Conservation (phyloP, 2,329 filamentous ascomycete species). For the Colletotrichum cuscutae region DNA sequence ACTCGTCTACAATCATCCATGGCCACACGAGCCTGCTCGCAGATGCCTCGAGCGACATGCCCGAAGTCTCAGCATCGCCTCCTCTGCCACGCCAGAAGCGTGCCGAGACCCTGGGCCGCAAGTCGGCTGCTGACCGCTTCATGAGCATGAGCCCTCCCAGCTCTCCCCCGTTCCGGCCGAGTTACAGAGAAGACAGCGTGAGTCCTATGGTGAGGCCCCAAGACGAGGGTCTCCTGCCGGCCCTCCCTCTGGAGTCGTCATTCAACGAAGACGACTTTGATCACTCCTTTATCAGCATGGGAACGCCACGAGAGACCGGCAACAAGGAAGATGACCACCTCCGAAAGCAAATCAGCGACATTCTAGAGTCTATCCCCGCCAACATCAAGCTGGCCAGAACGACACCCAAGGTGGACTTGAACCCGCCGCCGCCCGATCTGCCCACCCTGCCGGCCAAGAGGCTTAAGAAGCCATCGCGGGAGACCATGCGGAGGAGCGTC, state of each 20-base stretch:
- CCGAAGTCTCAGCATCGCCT: slow-evolving; percentile 58
- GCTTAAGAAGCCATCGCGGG: slow-evolving; percentile 54
- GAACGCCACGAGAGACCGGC: slow-evolving; percentile 48
- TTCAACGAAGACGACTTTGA: slow-evolving; percentile 61
- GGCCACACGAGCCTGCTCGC: slow-evolving; percentile 51
- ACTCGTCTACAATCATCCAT: slow-evolving; percentile 52
- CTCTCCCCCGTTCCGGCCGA: slow-evolving; percentile 52
- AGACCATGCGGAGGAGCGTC: slow-evolving; percentile 57
- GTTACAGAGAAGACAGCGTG: slow-evolving; percentile 19
- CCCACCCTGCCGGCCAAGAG: slow-evolving; percentile 63
- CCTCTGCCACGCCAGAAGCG: slow-evolving; percentile 46
- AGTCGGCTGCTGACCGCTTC: slow-evolving; percentile 38
- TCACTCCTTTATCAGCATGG: slow-evolving; percentile 46
- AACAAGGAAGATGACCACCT: slow-evolving; percentile 72
- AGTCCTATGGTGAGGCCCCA: slow-evolving; percentile 30
- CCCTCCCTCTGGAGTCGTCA: slow-evolving; percentile 55
- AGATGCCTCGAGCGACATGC: slow-evolving; percentile 53
- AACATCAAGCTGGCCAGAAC: slow-evolving; percentile 78
- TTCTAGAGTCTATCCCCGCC: slow-evolving; percentile 81
- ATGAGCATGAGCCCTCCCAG: slow-evolving; percentile 58
- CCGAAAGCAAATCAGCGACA: slow-evolving; percentile 82
- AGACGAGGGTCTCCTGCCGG: slow-evolving; percentile 42
- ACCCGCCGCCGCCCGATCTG: slow-evolving; percentile 69
- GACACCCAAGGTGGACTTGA: slow-evolving; percentile 59
- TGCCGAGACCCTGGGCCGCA: slow-evolving; percentile 6